phyloP scores from a whole-genome alignment of 345 rosid genomes.

The Syzygium aromaticum region DNA sequence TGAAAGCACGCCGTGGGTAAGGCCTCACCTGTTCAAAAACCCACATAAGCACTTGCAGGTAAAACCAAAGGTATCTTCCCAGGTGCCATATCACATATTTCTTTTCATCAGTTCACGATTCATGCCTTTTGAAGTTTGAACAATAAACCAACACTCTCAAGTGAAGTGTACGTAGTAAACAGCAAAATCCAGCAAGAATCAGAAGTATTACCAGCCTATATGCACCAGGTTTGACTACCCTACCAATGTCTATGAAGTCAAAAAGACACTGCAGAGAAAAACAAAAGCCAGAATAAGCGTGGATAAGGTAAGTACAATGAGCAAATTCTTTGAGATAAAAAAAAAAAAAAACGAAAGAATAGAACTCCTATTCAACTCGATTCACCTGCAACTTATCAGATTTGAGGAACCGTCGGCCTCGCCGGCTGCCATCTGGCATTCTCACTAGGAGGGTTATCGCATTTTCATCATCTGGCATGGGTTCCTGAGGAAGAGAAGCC shows the following conservation, averaged over 20 bases:
- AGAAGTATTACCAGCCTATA: constrained; percentile 71
- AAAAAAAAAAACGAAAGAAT: not conserved
- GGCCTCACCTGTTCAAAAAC: constrained; percentile 82
- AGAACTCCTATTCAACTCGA: not conserved
- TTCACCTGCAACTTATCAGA: constrained; percentile 71
- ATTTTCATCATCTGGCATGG: constrained; percentile 71
- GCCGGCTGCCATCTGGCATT: constrained; percentile 93
- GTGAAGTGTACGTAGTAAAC: not conserved
- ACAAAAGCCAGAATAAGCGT: constrained; percentile 1
- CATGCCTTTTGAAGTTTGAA: not conserved
- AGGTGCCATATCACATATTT: not conserved
- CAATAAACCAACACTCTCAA: not conserved
- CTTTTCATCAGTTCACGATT: not conserved
- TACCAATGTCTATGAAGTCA: constrained; percentile 84
- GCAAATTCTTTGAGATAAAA: not conserved
- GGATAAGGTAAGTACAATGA: not conserved
- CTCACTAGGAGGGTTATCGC: constrained; percentile 80
- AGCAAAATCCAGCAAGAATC: not conserved
- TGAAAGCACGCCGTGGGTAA: constrained; percentile 88
- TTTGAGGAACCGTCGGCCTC: constrained; percentile 88
- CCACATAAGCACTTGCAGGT: not conserved
- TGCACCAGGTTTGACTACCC: constrained; percentile 78
- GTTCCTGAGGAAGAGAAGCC: constrained; percentile 89
- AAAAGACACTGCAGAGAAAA: constrained; percentile 63
- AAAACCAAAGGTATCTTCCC: not conserved